phyloP scores from a whole-genome alignment of 2,329 filamentous ascomycete genomes.

The Botrytis deweyae region DNA sequence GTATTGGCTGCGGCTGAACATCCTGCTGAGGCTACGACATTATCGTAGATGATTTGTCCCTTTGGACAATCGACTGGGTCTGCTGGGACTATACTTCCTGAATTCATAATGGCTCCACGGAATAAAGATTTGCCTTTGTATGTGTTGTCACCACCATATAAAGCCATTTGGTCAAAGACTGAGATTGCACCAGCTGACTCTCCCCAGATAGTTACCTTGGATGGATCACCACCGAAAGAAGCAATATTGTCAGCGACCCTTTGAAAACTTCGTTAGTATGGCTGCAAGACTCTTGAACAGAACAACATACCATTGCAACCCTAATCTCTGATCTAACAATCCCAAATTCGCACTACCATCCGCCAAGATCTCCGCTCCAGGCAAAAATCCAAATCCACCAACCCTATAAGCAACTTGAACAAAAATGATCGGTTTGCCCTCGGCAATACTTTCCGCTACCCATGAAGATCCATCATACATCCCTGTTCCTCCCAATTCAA shows the following conservation, averaged over 20 bases:
- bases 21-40: conserved; percentile 58
- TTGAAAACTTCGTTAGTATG: background rate
- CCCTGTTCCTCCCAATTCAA: conserved; percentile 52
- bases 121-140: conserved; percentile 77
- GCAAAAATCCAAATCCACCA: conserved; percentile 71
- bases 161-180: conserved; percentile 71
- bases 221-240: conserved; percentile 65
- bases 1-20: conserved; percentile 59
- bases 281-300: background rate
- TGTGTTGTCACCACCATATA: conserved; percentile 69
- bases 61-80: conserved; percentile 64
- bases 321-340: conserved; percentile 69
- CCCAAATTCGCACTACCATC: conserved; percentile 71
- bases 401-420: conserved; percentile 78
- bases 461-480: conserved; percentile 55
- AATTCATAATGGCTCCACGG: conserved; percentile 76
- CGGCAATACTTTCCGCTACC: conserved; percentile 46
- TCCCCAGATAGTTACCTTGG: conserved; percentile 47
- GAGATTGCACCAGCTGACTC: conserved; percentile 65
- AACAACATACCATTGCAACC: conserved; percentile 59
- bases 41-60: conserved; percentile 63
- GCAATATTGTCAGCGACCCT: conserved; percentile 69
- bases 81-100: conserved; percentile 61
- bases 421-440: conserved; percentile 66
- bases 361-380: conserved; percentile 63